These are phyloP conservation scores for Plasmodium adleri DNA, from an alignment of 169 alveolate species.

Conservation along the genomic window DNA sequence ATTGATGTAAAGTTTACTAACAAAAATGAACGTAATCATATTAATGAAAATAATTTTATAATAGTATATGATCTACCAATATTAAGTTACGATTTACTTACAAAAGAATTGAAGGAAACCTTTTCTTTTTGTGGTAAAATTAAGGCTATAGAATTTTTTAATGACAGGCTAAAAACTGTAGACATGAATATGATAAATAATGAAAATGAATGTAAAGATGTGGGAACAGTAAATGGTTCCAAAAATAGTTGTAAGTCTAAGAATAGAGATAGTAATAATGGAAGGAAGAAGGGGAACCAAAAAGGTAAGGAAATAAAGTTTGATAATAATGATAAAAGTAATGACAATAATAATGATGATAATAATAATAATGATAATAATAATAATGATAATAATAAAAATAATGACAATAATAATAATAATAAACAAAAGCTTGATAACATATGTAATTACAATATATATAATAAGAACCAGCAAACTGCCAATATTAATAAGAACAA, in stretches of 20 bases:
- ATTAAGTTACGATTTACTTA: constrained; percentile 37
- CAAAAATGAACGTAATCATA: background rate
- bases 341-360: background rate
- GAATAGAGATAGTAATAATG: background rate
- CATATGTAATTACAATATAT: background rate
- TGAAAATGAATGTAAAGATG: background rate
- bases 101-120: constrained; percentile 41
- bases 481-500: background rate
- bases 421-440: background rate
- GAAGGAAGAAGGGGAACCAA: background rate
- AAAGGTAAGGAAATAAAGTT: background rate
- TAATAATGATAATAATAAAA: background rate
- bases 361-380: background rate
- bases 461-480: background rate
- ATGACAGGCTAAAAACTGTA: constrained; percentile 59
- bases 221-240: background rate
- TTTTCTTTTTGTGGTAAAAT: constrained; percentile 70
- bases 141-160: constrained; percentile 57
- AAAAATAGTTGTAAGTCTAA: no score
- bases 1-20: constrained; percentile 36
- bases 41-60: constrained; percentile 47
- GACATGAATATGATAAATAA: constrained; percentile 39
- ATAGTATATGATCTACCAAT: constrained; percentile 61
- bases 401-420: background rate
- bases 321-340: background rate